Conservation (phyloP, 192 early-diverging fungal species). For the Lobosporangium transversale region DNA sequence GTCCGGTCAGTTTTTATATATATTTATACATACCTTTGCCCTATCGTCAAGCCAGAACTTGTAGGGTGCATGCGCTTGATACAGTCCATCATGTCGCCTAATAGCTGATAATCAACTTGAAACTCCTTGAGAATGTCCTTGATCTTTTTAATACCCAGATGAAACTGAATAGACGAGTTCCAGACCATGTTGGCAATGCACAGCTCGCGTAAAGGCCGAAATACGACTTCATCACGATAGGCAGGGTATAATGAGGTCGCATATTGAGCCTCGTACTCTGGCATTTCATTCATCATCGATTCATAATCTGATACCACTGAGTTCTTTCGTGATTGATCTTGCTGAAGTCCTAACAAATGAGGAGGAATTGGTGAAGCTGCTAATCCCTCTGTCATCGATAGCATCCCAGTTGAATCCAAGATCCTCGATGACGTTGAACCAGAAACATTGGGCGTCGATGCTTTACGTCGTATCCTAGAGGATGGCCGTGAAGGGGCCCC, state of each 20-base stretch:
- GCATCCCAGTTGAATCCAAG: slow-evolving; percentile 17
- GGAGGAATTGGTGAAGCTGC: not conserved
- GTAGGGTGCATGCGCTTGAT: slow-evolving; percentile 47
- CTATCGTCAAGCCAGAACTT: slow-evolving; percentile 23
- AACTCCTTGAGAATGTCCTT: slow-evolving; percentile 48
- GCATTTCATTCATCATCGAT: slow-evolving; percentile 32
- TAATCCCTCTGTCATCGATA: slow-evolving; percentile 1
- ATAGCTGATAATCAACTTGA: slow-evolving; percentile 25
- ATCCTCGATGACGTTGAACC: slow-evolving; percentile 16
- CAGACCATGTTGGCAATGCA: slow-evolving; percentile 50
- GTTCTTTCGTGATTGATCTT: slow-evolving; percentile 45
- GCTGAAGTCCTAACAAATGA: slow-evolving; percentile 30
- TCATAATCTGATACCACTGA: slow-evolving; percentile 50
- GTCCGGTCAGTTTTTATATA: too few relatives aligned
- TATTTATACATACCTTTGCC: slow-evolving; percentile 27
- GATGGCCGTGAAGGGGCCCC: slow-evolving; percentile 29
- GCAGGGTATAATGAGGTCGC: slow-evolving; percentile 47
- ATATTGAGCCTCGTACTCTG: slow-evolving; percentile 49
- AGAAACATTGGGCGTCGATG: slow-evolving; percentile 25
- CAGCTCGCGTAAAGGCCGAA: slow-evolving; percentile 43
- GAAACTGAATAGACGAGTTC: slow-evolving; percentile 52
- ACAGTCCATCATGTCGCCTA: slow-evolving; percentile 28
- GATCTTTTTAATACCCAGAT: slow-evolving; percentile 43
- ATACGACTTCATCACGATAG: slow-evolving; percentile 46
- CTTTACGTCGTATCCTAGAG: slow-evolving; percentile 37